Conservation (phyloP, 2,329 filamentous ascomycete genomes). For the Ophiostoma perfectum region DNA sequence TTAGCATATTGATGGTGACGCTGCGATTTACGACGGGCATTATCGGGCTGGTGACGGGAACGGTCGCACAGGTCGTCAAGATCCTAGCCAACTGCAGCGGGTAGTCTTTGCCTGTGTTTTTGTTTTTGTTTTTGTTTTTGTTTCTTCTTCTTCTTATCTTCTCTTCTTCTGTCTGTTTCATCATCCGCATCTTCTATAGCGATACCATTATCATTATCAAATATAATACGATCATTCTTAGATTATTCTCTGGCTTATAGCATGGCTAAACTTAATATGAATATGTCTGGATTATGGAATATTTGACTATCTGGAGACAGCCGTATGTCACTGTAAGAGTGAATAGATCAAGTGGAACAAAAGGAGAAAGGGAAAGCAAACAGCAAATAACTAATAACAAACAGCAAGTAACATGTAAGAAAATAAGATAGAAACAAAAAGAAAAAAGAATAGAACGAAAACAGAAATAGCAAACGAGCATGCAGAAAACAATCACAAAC, state of each 20-base stretch:
- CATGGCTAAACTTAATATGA: not conserved
- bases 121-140: not conserved
- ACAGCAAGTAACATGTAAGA: constrained; percentile 1
- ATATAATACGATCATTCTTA: not conserved
- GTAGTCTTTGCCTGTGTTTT: not conserved
- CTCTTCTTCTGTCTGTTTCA: no score
- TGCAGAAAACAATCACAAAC: not conserved
- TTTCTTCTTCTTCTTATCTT: no score
- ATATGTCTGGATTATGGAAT: not conserved
- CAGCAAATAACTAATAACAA: not conserved
- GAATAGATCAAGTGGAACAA: not conserved
- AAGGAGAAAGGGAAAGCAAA: not conserved
- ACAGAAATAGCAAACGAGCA: not conserved
- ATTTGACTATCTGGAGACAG: no score
- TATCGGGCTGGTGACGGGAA: constrained; percentile 1
- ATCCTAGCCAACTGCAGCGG: constrained; percentile 17
- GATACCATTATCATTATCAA: constrained; percentile 10
- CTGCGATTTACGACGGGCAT: constrained; percentile 8
- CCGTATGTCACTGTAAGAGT: no score
- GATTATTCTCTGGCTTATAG: not conserved
- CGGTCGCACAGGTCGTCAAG: not conserved
- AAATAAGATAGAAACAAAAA: not conserved
- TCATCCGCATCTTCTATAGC: no score
- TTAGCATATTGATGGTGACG: constrained; percentile 13
- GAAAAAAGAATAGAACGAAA: not conserved